Percentiles rank a stretch among this genome's conserved stretches.
phyloP scores from a whole-genome alignment of 116 monocot species.

The Posidonia oceanica region DNA sequence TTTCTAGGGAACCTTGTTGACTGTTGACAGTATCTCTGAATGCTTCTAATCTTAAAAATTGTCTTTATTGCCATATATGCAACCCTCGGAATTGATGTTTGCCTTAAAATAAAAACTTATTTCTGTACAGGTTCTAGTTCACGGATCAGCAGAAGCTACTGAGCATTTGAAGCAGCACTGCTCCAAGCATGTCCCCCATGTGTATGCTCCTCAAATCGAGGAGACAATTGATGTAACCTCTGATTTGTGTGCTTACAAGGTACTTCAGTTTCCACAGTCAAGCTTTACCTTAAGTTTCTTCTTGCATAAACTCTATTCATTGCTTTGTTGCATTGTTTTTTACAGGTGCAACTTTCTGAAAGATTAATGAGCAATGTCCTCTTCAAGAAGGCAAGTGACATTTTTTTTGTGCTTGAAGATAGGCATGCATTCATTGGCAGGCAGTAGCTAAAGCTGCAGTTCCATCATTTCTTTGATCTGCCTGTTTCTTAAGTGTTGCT shows the following conservation, averaged over 20 bases:
- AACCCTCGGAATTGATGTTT: no score
- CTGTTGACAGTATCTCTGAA: no score
- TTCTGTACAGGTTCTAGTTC: conserved; percentile 64
- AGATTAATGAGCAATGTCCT: conserved; percentile 93
- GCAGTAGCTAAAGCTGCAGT: no score
- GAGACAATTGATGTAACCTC: conserved; percentile 97
- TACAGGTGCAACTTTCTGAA: conserved; percentile 93
- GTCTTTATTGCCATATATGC: no score
- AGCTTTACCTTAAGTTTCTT: no score
- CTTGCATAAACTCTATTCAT: no score
- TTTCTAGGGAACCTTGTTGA: no score
- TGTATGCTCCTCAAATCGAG: conserved; percentile 92
- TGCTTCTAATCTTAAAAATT: no score
- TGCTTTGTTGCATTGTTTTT: not conserved
- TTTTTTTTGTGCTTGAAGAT: not conserved
- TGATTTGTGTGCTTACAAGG: conserved; percentile 96
- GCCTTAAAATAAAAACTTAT: not conserved
- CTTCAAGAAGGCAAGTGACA: conserved; percentile 67
- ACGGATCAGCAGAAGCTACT: conserved; percentile 97
- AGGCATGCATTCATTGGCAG: no score
- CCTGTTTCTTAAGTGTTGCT: no score
- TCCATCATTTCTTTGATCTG: no score
- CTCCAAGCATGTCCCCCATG: conserved; percentile 69
- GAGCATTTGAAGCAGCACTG: conserved; percentile 94
- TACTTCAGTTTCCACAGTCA: conserved; percentile 12